These are phyloP conservation scores for Erodium moschatum DNA, from an alignment of 441 rosid genomes.

Conservation along the genomic window DNA sequence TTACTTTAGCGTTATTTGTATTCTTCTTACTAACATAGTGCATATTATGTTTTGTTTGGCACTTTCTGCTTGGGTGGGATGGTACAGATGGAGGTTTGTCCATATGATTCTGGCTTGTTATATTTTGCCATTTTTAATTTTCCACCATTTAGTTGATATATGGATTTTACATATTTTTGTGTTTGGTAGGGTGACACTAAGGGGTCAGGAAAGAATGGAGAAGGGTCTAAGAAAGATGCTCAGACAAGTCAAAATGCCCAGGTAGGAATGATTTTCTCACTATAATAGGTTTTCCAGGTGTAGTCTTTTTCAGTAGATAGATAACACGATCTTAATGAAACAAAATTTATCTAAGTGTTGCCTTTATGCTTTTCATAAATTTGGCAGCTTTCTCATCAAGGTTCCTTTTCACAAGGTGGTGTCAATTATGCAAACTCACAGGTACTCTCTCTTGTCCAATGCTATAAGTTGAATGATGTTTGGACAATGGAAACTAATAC, in stretches of 20 bases:
- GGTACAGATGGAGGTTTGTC: constrained; percentile 80
- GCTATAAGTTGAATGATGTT: not conserved
- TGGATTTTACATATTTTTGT: constrained; percentile 10
- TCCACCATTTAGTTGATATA: not conserved
- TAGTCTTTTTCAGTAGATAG: not conserved
- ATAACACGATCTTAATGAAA: not conserved
- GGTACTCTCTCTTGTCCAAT: constrained; percentile 32
- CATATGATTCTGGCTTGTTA: not conserved
- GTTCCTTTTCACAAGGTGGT: constrained; percentile 52
- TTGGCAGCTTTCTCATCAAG: constrained; percentile 60
- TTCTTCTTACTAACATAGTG: constrained; percentile 20
- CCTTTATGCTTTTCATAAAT: constrained; percentile 15
- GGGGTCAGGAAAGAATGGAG: constrained; percentile 70
- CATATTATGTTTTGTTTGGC: constrained; percentile 19
- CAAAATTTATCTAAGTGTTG: constrained; percentile 9
- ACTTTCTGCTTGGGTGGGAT: constrained; percentile 19
- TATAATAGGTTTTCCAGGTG: not conserved
- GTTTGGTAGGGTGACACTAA: constrained; percentile 59
- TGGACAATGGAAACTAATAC: not conserved
- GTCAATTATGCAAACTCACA: constrained; percentile 53
- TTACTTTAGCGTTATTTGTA: not conserved
- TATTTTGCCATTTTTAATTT: not conserved
- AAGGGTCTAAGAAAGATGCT: constrained; percentile 52
- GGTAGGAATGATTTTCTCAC: constrained; percentile 29
- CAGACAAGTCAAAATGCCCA: constrained; percentile 50